Percentiles rank a stretch among this genome's conserved stretches.
Conservation (phyloP, 208 protist genomes). For the Lotmaria passim region DNA sequence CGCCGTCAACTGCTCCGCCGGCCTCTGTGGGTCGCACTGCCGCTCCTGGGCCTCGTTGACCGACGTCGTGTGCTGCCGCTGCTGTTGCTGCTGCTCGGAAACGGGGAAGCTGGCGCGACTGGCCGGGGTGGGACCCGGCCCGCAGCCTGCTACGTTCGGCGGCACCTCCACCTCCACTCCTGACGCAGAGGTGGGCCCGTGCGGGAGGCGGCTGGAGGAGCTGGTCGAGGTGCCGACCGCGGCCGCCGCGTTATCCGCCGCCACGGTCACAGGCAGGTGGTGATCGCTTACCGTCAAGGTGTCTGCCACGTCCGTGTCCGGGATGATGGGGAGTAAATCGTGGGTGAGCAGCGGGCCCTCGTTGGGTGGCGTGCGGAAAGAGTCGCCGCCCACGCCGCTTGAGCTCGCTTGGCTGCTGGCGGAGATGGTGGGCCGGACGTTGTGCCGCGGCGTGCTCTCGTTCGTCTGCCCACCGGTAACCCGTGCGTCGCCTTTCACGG, state of each 20-base stretch:
- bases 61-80: slow-evolving; percentile 26
- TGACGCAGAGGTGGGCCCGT: neutral
- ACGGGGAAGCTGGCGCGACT: slow-evolving; percentile 3
- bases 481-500: neutral
- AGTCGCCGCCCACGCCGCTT: neutral
- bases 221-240: neutral
- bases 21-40: slow-evolving; percentile 5
- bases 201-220: slow-evolving; percentile 5
- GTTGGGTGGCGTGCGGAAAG: neutral
- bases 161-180: neutral
- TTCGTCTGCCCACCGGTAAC: neutral
- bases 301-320: neutral
- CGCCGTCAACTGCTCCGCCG: neutral
- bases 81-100: slow-evolving; percentile 24
- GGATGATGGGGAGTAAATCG: neutral
- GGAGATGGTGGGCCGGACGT: neutral
- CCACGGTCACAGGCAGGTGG: neutral
- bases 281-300: neutral
- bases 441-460: neutral
- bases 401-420: neutral
- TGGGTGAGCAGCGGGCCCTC: neutral
- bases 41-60: slow-evolving; percentile 11
- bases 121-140: neutral
- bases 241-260: neutral
- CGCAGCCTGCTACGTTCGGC: neutral